Evolutionary conservation across 1,139 yeast genomes (phyloP).

Genomic region (Kodamaea plutei): DNA sequence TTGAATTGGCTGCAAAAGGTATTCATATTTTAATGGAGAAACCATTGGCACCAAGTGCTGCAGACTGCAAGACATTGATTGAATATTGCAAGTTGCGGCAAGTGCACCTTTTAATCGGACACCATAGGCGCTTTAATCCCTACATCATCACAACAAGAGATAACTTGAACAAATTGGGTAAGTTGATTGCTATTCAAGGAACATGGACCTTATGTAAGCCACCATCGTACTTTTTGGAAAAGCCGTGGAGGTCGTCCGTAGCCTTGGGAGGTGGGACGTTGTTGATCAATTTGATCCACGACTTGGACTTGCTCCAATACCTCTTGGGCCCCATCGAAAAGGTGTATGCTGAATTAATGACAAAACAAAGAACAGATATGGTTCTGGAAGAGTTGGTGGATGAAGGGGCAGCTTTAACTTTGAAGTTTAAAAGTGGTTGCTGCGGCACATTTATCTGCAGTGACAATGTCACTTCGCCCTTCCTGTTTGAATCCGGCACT

Average conservation of each 20-base stretch:
- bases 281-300: constrained; percentile 40
- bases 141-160: constrained; percentile 34
- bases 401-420: constrained; percentile 41
- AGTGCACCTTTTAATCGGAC: constrained; percentile 38
- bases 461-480: constrained; percentile 41
- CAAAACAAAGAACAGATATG: constrained; percentile 25
- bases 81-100: constrained; percentile 21
- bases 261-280: constrained; percentile 39
- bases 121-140: constrained; percentile 44
- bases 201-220: constrained; percentile 40
- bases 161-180: constrained; percentile 27
- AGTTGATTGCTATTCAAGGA: constrained; percentile 37
- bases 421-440: constrained; percentile 35
- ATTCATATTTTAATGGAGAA: too few species aligned
- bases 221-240: constrained; percentile 31
- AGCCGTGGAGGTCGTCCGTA: constrained; percentile 37
- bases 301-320: constrained; percentile 39
- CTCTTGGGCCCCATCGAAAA: constrained; percentile 36
- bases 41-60: too few species aligned
- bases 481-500: constrained; percentile 39
- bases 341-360: constrained; percentile 37
- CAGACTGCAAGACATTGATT: constrained; percentile 32
- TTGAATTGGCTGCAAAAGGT: too few species aligned
- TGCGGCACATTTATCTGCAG: constrained; percentile 42
- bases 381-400: constrained; percentile 25